phyloP scores from a whole-genome alignment of 495 filamentous ascomycete species.

The Podospora conica region DNA sequence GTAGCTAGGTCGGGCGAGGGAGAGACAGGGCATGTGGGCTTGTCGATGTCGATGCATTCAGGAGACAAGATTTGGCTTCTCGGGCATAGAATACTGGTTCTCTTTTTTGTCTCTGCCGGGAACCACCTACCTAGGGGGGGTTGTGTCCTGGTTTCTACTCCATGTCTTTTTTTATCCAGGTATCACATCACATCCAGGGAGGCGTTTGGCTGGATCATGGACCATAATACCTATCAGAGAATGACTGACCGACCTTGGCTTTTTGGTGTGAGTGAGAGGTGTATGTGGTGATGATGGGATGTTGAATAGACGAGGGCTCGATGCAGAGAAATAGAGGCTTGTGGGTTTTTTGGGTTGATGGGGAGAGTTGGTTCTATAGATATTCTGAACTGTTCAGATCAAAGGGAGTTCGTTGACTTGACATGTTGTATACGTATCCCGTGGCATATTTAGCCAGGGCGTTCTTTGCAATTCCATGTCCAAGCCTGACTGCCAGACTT shows the following conservation, averaged over 20 bases:
- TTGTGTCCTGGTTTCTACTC: not conserved
- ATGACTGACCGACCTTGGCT: not conserved
- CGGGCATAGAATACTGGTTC: conserved; percentile 5
- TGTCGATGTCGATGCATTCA: not conserved
- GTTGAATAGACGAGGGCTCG: not conserved
- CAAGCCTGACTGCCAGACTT: no score
- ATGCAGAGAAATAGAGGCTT: not conserved
- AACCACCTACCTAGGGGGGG: not conserved
- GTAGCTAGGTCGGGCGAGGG: not conserved
- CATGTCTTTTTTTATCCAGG: conserved; percentile 7
- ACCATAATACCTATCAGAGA: conserved; percentile 7
- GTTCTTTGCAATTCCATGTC: not conserved
- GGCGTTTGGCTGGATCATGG: conserved; percentile 14
- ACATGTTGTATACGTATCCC: no score
- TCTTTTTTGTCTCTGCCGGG: not conserved
- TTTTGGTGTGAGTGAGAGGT: not conserved
- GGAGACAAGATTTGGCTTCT: conserved; percentile 13
- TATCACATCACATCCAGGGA: conserved; percentile 13
- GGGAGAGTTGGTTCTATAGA: not conserved
- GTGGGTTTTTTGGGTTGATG: not conserved
- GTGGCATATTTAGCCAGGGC: not conserved
- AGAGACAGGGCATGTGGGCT: not conserved
- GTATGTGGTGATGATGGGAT: no score
- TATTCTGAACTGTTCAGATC: no score
- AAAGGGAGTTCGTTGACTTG: no score